Conservation (phyloP, 495 filamentous ascomycete species). For the Penicillium bialowiezense region DNA sequence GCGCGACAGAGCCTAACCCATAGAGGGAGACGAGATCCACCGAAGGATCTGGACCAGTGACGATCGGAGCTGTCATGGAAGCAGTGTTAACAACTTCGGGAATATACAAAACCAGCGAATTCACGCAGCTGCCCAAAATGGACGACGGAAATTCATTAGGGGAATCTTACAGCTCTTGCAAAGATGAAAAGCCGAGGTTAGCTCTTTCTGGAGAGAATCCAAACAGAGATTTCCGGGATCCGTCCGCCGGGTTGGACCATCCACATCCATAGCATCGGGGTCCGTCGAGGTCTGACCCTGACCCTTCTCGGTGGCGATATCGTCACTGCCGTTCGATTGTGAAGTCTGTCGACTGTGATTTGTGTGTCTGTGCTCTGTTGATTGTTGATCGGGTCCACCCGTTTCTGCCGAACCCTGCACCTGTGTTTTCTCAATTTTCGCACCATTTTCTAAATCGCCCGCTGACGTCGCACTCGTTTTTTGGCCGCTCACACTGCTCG, state of each 20-base stretch:
- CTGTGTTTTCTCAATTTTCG: conserved; percentile 28
- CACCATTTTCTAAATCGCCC: conserved; percentile 32
- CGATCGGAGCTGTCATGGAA: conserved; percentile 39
- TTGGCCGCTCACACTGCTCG: conserved; percentile 44
- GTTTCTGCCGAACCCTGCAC: conserved; percentile 21
- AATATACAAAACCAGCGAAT: conserved; percentile 24
- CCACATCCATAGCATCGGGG: conserved; percentile 40
- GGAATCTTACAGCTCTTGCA: conserved; percentile 51
- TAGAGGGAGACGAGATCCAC: conserved; percentile 65
- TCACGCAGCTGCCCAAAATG: conserved; percentile 24
- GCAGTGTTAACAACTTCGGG: conserved; percentile 43
- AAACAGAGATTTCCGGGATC: conserved; percentile 29
- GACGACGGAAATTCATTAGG: conserved; percentile 31
- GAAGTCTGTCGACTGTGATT: conserved; percentile 36
- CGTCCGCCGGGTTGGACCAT: conserved; percentile 20
- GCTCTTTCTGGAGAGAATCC: conserved; percentile 45
- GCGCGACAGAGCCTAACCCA: conserved; percentile 56
- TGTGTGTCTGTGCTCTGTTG: conserved; percentile 32
- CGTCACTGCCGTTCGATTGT: conserved; percentile 13
- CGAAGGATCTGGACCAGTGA: conserved; percentile 55
- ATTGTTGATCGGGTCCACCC: conserved; percentile 18
- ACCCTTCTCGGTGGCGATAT: conserved; percentile 23
- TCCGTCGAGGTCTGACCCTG: conserved; percentile 10
- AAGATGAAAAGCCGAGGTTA: conserved; percentile 48
- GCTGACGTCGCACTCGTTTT: conserved; percentile 22